Conservation (phyloP, 2,329 filamentous ascomycete species). For the Aureobasidium namibiae region DNA sequence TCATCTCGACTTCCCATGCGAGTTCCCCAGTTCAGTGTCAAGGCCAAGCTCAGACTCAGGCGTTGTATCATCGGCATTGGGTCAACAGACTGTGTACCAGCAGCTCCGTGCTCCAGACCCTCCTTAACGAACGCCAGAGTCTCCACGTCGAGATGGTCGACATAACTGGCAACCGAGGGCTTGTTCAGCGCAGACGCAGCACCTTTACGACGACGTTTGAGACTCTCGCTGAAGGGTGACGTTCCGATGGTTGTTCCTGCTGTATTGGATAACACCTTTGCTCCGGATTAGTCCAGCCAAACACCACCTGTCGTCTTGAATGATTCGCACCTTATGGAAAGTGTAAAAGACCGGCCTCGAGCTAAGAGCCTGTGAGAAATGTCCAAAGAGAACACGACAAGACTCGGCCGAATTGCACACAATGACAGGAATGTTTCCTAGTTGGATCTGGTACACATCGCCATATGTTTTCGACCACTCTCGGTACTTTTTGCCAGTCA, state of each 20-base stretch:
- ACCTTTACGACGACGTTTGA: constrained; percentile 57
- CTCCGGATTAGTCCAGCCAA: constrained; percentile 1
- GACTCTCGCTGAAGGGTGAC: constrained; percentile 56
- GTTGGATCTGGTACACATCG: constrained; percentile 38
- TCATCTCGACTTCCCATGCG: constrained; percentile 53
- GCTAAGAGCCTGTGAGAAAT: constrained; percentile 34
- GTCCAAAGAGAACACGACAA: constrained; percentile 34
- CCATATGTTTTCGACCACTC: constrained; percentile 35
- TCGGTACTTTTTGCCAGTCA: constrained; percentile 33
- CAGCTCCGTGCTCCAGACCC: constrained; percentile 48
- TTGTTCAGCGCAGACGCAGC: constrained; percentile 59
- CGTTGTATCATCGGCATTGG: constrained; percentile 63
- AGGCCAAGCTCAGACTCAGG: constrained; percentile 51
- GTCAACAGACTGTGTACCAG: constrained; percentile 48
- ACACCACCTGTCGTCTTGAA: not conserved
- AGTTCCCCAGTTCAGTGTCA: constrained; percentile 60
- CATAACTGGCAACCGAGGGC: constrained; percentile 54
- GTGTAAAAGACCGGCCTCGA: constrained; percentile 38
- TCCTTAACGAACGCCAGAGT: constrained; percentile 56
- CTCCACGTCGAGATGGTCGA: constrained; percentile 55
- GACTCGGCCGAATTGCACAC: constrained; percentile 36
- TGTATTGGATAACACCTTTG: constrained; percentile 53
- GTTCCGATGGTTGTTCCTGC: constrained; percentile 62
- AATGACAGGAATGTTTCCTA: constrained; percentile 37
- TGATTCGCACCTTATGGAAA: constrained; percentile 33